Conservation (phyloP, 768 basidiomycete genomes). For the Leccinum subtestaceum region DNA sequence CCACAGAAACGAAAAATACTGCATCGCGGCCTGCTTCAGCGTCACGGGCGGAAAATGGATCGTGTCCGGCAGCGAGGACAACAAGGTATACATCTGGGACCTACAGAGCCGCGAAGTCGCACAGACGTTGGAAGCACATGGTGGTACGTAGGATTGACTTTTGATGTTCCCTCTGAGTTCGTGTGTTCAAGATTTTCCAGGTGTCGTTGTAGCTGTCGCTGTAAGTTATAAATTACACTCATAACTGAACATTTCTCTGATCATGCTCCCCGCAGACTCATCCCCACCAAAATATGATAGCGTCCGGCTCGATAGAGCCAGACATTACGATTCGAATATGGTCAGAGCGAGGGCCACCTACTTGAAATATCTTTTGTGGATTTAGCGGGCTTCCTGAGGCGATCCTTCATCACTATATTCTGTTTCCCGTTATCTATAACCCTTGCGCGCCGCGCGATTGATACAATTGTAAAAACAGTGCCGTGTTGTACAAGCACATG, state of each 20-base stretch:
- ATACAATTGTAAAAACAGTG: slow-evolving; percentile 13
- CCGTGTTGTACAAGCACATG: slow-evolving; percentile 11
- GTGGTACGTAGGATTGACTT: slow-evolving; percentile 40
- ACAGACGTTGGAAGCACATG: slow-evolving; percentile 75
- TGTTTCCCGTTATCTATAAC: slow-evolving; percentile 6
- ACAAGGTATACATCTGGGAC: slow-evolving; percentile 90
- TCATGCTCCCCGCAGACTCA: slow-evolving; percentile 55
- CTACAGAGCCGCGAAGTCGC: slow-evolving; percentile 83
- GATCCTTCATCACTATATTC: slow-evolving; percentile 9
- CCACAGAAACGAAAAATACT: slow-evolving; percentile 80
- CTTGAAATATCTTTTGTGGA: not conserved
- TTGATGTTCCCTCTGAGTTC: not conserved
- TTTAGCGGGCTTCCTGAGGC: too few species aligned
- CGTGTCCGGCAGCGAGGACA: slow-evolving; percentile 87
- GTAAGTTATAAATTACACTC: slow-evolving; percentile 46
- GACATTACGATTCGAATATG: slow-evolving; percentile 84
- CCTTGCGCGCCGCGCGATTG: not conserved
- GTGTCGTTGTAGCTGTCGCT: slow-evolving; percentile 77
- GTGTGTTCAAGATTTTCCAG: slow-evolving; percentile 9
- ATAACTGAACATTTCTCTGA: not conserved
- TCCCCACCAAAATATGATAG: slow-evolving; percentile 83
- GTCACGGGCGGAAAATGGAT: slow-evolving; percentile 89
- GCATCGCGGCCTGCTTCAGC: slow-evolving; percentile 80
- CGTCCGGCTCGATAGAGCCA: slow-evolving; percentile 81
- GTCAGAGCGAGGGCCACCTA: slow-evolving; percentile 48